Conservation (phyloP, 768 basidiomycete species). For the Russula foetens region DNA sequence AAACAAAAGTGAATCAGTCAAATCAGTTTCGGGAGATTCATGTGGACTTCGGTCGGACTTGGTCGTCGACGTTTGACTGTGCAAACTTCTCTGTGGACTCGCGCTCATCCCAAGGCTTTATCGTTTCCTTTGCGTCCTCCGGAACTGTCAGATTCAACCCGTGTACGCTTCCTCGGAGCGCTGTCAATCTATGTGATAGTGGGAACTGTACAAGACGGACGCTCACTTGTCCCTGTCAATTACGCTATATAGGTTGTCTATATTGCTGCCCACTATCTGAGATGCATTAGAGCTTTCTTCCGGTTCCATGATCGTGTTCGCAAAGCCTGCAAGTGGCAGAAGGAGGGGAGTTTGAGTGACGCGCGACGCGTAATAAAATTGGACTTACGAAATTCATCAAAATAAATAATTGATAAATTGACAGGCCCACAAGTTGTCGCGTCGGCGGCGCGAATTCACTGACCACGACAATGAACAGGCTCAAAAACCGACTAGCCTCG, state of each 20-base stretch:
- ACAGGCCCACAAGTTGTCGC: neutral
- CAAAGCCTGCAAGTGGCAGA: no score
- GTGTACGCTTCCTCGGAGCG: slow-evolving; percentile 47
- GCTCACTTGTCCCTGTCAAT: slow-evolving; percentile 56
- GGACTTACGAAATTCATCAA: neutral
- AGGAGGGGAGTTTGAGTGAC: no score
- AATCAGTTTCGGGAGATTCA: neutral
- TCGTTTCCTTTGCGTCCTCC: slow-evolving; percentile 65
- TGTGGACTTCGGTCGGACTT: slow-evolving; percentile 40
- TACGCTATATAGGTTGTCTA: slow-evolving; percentile 47
- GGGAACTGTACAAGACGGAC: neutral
- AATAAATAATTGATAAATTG: slow-evolving; percentile 8
- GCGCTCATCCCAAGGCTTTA: slow-evolving; percentile 77
- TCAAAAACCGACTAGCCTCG: slow-evolving; percentile 11
- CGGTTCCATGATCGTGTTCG: neutral
- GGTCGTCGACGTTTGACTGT: slow-evolving; percentile 80
- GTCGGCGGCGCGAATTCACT: neutral
- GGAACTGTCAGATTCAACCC: slow-evolving; percentile 77
- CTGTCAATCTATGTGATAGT: slow-evolving; percentile 8
- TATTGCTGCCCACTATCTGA: slow-evolving; percentile 39
- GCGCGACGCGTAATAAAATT: neutral
- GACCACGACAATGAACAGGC: slow-evolving; percentile 23
- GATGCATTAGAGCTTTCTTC: slow-evolving; percentile 35
- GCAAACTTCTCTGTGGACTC: slow-evolving; percentile 58
- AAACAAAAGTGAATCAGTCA: neutral